Percentiles rank a stretch among this genome's conserved stretches.
These are phyloP conservation scores for Ophiorrhiza pumila DNA, from an alignment of 257 asterid species.

Conservation along the genomic window DNA sequence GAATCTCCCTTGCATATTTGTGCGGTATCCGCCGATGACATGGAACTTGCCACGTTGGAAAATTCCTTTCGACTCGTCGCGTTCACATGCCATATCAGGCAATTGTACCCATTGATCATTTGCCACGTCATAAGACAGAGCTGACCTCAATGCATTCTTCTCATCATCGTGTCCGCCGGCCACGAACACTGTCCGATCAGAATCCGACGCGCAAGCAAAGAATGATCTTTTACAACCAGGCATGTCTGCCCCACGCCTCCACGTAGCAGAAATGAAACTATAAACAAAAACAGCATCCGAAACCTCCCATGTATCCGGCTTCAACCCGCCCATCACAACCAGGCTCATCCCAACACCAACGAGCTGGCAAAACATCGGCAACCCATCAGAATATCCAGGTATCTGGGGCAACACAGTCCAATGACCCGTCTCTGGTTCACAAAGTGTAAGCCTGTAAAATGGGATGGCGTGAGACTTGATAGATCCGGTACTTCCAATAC, in stretches of 20 bases:
- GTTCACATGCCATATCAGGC: conserved; percentile 66
- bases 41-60: conserved; percentile 49
- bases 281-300: conserved; percentile 38
- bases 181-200: conserved; percentile 40
- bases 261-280: conserved; percentile 46
- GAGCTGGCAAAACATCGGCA: conserved; percentile 71
- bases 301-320: conserved; percentile 58
- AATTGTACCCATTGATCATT: conserved; percentile 39
- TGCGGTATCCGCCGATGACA: conserved; percentile 69
- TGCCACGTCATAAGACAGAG: conserved; percentile 57
- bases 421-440: conserved; percentile 62
- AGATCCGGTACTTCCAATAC: conserved; percentile 8
- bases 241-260: conserved; percentile 68
- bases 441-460: conserved; percentile 45
- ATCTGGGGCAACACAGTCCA: conserved; percentile 56
- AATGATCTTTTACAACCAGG: conserved; percentile 57
- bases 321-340: conserved; percentile 70
- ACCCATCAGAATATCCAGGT: conserved; percentile 43
- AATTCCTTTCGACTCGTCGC: conserved; percentile 64
- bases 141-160: conserved; percentile 62
- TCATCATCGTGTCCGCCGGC: conserved; percentile 82
- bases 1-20: conserved; percentile 56
- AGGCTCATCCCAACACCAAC: conserved; percentile 51
- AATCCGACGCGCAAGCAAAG: conserved; percentile 70
- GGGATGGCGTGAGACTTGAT: conserved; percentile 27